Base-by-base conservation (phyloP, 1,284 basidiomycete species). In the Trichosporon sp. region DNA sequence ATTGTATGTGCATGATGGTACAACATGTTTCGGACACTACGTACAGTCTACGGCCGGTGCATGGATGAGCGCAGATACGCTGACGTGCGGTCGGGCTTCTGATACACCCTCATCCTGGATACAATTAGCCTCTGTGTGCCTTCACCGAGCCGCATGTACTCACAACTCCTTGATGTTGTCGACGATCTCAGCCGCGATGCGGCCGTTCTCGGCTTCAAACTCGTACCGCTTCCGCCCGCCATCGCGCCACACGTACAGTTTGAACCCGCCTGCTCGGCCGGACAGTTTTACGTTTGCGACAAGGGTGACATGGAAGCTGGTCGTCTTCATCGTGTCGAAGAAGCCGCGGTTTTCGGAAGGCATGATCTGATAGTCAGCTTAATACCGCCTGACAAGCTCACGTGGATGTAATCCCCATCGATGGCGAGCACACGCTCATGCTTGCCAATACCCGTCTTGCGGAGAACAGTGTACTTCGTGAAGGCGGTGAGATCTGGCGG, bases 341-440 rank as follows among this genome's bases (percentile, higher is more conserved):
- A 93, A 89, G 2, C 86, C 89, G 71, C 88, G 89, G 71, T 87
- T 90, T 52, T 88, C 84, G 6, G 88, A 87, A 4, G 92, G 92
- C 86, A 95, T 91, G 74, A 96, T 92, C 91, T 94, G 69, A 1
- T 9, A 10, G 54, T 60, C 44, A 63, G 56, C 36, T 14, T 0
- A 16, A 25, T 4, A 2, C 10, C 7, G 33, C 13, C 14, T 9
- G 8, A 11, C n/a, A 2, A 29, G 82, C 87, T 68, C 69, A 94
- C 93, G 78, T 95, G 92, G 36, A 97, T 86, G 76, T 97, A 98
- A 69, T 89, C 91, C 6, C 95, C 95, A 77, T 99, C 96, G 64
- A 99, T 91, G 11, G 95, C 95, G 1, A 99, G 85, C 1, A 88
- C 88, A 8, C 95, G 87, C 76, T 96, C 94, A 73, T 94, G 92